Evolutionary conservation across 768 basidiomycete species (phyloP).

Genomic region (Cystobasidium tubakii): DNA sequence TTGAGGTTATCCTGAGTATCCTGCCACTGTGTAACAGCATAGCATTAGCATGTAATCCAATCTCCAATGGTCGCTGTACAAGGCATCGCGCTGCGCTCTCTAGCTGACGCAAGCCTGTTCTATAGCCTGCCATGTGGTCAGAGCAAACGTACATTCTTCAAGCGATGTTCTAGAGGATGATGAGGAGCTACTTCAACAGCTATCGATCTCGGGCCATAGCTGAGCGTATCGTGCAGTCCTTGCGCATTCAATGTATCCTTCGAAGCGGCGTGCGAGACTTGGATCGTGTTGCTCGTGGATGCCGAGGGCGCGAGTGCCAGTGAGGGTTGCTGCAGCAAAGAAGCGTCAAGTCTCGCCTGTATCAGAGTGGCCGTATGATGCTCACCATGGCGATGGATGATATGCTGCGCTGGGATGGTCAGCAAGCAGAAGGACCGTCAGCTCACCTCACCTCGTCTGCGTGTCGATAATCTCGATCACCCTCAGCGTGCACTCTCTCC

Average conservation of each 20-base stretch:
- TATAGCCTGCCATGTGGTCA: no score
- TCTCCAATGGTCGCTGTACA: no score
- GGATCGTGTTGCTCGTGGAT: neutral
- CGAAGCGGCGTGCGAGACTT: slow-evolving; percentile 12
- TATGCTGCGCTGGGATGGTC: no score
- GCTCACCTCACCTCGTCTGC: neutral
- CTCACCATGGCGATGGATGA: neutral
- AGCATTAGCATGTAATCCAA: neutral
- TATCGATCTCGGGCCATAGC: slow-evolving; percentile 74
- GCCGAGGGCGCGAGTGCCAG: slow-evolving; percentile 32
- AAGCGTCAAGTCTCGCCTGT: neutral
- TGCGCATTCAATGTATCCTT: slow-evolving; percentile 20
- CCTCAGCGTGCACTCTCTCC: neutral
- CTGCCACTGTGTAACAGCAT: slow-evolving; percentile 65
- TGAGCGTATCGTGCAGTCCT: slow-evolving; percentile 81
- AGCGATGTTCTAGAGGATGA: slow-evolving; percentile 61
- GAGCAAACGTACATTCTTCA: slow-evolving; percentile 69
- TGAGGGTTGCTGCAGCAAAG: slow-evolving; percentile 11
- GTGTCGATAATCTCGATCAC: slow-evolving; percentile 1
- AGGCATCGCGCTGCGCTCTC: no score
- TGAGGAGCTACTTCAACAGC: slow-evolving; percentile 66
- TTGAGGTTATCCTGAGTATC: slow-evolving; percentile 82
- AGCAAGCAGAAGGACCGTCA: no score
- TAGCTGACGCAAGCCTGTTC: slow-evolving; percentile 33
- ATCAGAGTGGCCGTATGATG: neutral